Percentiles rank a stretch among this genome's conserved stretches.
These are phyloP conservation scores for Podospora pseudocomata DNA, from an alignment of 495 filamentous ascomycete species.

Conservation along the genomic window DNA sequence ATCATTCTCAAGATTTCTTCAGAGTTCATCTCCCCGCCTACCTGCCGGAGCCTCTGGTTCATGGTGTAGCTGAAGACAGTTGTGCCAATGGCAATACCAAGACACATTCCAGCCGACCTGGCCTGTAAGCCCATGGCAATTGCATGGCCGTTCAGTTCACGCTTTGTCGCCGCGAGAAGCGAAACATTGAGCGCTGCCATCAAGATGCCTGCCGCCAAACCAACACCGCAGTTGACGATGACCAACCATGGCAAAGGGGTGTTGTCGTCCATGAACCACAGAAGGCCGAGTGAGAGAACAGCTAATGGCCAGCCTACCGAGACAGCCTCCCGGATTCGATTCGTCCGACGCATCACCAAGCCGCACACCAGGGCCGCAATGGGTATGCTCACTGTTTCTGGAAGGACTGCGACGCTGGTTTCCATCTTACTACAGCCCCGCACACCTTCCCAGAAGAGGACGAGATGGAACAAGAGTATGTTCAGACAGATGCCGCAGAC, in stretches of 20 bases:
- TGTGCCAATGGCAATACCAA: conserved; percentile 51
- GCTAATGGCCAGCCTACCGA: conserved; percentile 54
- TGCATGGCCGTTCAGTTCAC: conserved; percentile 52
- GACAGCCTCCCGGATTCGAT: conserved; percentile 51
- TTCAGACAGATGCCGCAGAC: conserved; percentile 44
- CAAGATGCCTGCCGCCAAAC: conserved; percentile 55
- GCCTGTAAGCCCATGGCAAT: conserved; percentile 58
- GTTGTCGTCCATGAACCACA: conserved; percentile 46
- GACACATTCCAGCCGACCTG: conserved; percentile 52
- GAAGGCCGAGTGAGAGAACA: conserved; percentile 45
- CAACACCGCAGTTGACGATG: conserved; percentile 50
- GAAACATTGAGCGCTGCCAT: conserved; percentile 49
- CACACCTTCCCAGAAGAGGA: conserved; percentile 65
- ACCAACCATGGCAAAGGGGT: conserved; percentile 49
- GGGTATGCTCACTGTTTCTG: conserved; percentile 46
- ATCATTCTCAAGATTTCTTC: conserved; percentile 22
- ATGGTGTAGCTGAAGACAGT: conserved; percentile 61
- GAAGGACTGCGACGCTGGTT: conserved; percentile 60
- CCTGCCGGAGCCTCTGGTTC: conserved; percentile 38
- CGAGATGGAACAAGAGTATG: conserved; percentile 60
- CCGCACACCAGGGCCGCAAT: conserved; percentile 49
- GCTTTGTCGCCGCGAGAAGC: conserved; percentile 43
- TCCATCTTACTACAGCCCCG: conserved; percentile 55
- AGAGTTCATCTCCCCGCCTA: conserved; percentile 18
- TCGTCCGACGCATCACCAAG: conserved; percentile 44